Conservation (phyloP, 345 rosid genomes). For the Capsella bursapastoris region DNA sequence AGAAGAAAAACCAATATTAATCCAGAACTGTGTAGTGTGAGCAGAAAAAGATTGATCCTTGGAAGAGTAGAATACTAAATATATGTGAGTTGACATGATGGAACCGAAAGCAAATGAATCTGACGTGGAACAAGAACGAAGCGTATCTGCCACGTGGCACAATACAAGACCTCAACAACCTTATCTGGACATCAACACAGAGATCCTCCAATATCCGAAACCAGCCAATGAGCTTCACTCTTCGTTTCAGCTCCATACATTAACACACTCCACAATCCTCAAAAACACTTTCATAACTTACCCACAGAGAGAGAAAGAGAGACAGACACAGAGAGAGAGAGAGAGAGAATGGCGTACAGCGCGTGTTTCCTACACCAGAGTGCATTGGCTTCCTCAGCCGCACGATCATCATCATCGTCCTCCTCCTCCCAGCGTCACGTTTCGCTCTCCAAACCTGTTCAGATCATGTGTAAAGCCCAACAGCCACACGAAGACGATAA, state of each 20-base stretch:
- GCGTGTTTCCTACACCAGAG: constrained; percentile 88
- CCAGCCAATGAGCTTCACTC: constrained; percentile 59
- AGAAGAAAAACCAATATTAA: too few relatives aligned
- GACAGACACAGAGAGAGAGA: neutral
- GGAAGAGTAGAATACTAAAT: neutral
- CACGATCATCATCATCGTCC: constrained; percentile 52
- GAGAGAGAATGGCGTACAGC: constrained; percentile 70
- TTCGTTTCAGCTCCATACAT: constrained; percentile 29
- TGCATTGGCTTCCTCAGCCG: constrained; percentile 60
- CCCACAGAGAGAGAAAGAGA: constrained; percentile 2
- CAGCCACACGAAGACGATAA: constrained; percentile 59
- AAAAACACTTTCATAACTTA: constrained; percentile 1
- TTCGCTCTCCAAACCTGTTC: constrained; percentile 53
- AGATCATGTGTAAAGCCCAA: constrained; percentile 71
- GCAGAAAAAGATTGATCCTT: too few relatives aligned
- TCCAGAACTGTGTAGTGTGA: too few relatives aligned
- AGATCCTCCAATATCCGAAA: constrained; percentile 60
- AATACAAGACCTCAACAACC: constrained; percentile 52
- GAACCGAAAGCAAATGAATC: constrained; percentile 7
- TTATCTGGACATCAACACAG: constrained; percentile 66
- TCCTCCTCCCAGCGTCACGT: constrained; percentile 59
- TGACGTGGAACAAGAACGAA: constrained; percentile 37
- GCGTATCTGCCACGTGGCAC: constrained; percentile 52
- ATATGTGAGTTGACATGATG: neutral
- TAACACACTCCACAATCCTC: constrained; percentile 24